phyloP scores from a whole-genome alignment of 2,329 filamentous ascomycete species.

The Teratosphaeria destructans region DNA sequence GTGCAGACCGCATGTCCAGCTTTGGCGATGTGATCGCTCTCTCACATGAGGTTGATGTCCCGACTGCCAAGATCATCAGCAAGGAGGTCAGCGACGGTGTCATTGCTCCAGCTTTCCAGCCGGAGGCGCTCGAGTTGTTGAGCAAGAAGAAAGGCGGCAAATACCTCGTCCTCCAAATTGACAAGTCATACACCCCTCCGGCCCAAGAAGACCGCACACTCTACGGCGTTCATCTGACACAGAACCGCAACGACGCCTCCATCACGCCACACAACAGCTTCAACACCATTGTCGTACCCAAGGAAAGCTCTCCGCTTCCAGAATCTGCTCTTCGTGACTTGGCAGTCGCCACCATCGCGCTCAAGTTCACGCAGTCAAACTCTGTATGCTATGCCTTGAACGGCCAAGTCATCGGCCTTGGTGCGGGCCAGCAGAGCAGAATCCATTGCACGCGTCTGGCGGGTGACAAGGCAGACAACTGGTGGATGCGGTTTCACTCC shows the following conservation, averaged over 20 bases:
- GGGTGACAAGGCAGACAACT: constrained; percentile 97
- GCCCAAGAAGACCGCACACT: constrained; percentile 71
- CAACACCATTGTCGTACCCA: constrained; percentile 73
- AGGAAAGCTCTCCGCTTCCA: constrained; percentile 61
- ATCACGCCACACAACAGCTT: constrained; percentile 77
- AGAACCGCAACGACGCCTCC: constrained; percentile 84
- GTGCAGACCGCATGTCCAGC: constrained; percentile 96
- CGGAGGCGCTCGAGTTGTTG: constrained; percentile 78
- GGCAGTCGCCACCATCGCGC: constrained; percentile 87
- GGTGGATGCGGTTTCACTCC: constrained; percentile 98
- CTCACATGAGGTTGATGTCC: constrained; percentile 78
- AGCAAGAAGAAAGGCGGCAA: constrained; percentile 98
- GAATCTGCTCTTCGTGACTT: constrained; percentile 79
- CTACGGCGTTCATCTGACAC: constrained; percentile 78
- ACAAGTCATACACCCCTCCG: constrained; percentile 71
- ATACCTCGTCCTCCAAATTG: constrained; percentile 93
- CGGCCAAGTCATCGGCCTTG: constrained; percentile 86
- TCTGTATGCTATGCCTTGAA: constrained; percentile 95
- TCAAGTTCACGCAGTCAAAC: constrained; percentile 99
- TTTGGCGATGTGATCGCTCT: constrained; percentile 95
- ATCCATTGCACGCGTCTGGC: constrained; percentile 98
- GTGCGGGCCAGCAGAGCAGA: constrained; percentile 91
- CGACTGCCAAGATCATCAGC: constrained; percentile 94
- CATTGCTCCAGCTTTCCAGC: constrained; percentile 77
- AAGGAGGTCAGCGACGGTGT: constrained; percentile 97